phyloP scores from a whole-genome alignment of 805 yeast genomes.

The Cyberlindnera lachancei region DNA sequence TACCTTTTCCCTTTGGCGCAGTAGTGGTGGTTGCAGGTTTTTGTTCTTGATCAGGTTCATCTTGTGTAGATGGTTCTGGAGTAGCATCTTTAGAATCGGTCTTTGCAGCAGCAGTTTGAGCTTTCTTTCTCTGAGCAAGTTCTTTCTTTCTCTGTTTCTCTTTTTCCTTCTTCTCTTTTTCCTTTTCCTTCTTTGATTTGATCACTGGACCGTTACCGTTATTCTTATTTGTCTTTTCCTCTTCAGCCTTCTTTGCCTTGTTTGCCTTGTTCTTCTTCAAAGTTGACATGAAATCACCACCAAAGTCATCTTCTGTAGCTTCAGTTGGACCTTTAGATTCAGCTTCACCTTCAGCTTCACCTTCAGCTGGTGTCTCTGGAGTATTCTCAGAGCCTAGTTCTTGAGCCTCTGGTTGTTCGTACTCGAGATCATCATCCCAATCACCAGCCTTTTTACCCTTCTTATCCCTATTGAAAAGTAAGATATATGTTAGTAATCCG shows the following conservation, averaged over 20 bases:
- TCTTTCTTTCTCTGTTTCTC: conserved; percentile 90
- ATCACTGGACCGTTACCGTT: conserved; percentile 61
- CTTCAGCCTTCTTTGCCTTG: conserved; percentile 59
- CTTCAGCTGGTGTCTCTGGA: conserved; percentile 20
- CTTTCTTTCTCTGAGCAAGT: conserved; percentile 76
- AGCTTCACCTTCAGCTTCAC: conserved; percentile 3
- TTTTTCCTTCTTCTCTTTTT: conserved; percentile 89
- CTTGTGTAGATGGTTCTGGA: conserved; percentile 18
- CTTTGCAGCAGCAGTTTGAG: conserved; percentile 14
- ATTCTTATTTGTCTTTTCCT: conserved; percentile 34
- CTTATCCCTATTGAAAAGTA: conserved; percentile 45
- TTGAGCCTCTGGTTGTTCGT: conserved; percentile 43
- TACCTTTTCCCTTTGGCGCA: conserved; percentile 41
- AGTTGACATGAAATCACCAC: conserved; percentile 74
- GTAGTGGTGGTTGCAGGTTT: conserved; percentile 27
- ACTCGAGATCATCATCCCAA: conserved; percentile 72
- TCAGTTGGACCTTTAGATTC: conserved; percentile 21
- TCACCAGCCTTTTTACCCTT: conserved; percentile 62
- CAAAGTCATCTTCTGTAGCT: conserved; percentile 35
- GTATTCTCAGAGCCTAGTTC: conserved; percentile 41
- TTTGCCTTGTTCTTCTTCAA: conserved; percentile 73
- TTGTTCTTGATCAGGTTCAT: conserved; percentile 11
- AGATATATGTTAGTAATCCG: neutral
- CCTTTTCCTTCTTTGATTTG: conserved; percentile 89
- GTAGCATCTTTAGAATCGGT: conserved; percentile 15